These are phyloP conservation scores for Anacardium occidentale DNA, from an alignment of 345 rosid species.

Conservation along the genomic window DNA sequence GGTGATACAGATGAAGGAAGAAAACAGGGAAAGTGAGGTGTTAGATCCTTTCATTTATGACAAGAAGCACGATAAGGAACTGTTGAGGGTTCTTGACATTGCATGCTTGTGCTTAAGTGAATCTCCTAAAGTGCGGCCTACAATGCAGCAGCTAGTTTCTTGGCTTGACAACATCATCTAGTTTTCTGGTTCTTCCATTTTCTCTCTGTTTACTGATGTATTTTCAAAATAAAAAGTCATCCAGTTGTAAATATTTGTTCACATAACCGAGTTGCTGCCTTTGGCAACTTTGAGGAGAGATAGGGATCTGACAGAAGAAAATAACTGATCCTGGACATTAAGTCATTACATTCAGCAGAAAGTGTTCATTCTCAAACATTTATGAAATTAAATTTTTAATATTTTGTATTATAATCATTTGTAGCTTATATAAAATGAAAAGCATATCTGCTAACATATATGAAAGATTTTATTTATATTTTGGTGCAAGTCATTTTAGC, in stretches of 20 bases:
- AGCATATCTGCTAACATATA: neutral
- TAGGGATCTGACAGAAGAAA: conserved; percentile 16
- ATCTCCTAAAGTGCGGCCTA: conserved; percentile 66
- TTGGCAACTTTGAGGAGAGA: conserved; percentile 3
- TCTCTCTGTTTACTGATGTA: neutral
- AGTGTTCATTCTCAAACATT: conserved; percentile 13
- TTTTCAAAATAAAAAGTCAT: conserved; percentile 6
- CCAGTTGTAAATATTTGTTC: conserved; percentile 31
- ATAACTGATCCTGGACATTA: conserved; percentile 8
- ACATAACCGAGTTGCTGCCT: conserved; percentile 12
- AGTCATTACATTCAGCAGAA: conserved; percentile 14
- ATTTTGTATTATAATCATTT: conserved; percentile 4
- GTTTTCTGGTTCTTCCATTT: conserved; percentile 13
- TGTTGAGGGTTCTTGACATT: conserved; percentile 58
- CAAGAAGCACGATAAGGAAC: conserved; percentile 60
- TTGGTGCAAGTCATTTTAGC: neutral
- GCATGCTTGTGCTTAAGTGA: conserved; percentile 67
- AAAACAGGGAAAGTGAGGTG: conserved; percentile 61
- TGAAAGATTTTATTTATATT: neutral
- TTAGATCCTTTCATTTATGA: conserved; percentile 56
- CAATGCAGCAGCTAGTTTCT: conserved; percentile 59
- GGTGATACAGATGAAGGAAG: conserved; percentile 66
- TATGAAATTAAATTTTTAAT: conserved; percentile 11
- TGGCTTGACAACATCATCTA: conserved; percentile 52
- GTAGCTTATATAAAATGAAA: conserved; percentile 6